Evolutionary conservation across 2,329 filamentous ascomycete genomes (phyloP).

Genomic region (Aspergillus versicolor): DNA sequence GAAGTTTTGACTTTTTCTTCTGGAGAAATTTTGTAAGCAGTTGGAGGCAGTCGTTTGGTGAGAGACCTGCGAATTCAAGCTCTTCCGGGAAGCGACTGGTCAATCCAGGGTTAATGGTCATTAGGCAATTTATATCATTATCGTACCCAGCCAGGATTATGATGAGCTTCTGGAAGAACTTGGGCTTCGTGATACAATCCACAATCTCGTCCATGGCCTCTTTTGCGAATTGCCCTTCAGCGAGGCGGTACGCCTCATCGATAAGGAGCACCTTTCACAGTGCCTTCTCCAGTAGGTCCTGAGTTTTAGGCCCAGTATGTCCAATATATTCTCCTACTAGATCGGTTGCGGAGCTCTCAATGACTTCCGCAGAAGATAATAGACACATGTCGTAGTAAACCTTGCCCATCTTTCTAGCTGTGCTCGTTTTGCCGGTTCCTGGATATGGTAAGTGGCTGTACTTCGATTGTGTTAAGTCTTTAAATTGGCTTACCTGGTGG

Average conservation of each 20-base stretch:
- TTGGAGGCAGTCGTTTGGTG: slow-evolving; percentile 43
- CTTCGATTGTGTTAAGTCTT: neutral
- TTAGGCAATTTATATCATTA: slow-evolving; percentile 62
- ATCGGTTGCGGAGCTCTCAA: slow-evolving; percentile 67
- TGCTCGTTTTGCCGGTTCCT: slow-evolving; percentile 72
- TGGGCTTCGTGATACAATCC: slow-evolving; percentile 55
- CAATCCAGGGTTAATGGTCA: slow-evolving; percentile 62
- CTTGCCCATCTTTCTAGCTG: slow-evolving; percentile 71
- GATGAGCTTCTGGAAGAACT: slow-evolving; percentile 60
- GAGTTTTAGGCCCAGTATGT: slow-evolving; percentile 67
- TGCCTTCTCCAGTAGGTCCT: slow-evolving; percentile 58
- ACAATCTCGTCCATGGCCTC: slow-evolving; percentile 56
- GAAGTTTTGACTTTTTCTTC: slow-evolving; percentile 23
- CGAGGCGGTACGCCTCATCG: slow-evolving; percentile 70
- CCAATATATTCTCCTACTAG: slow-evolving; percentile 68
- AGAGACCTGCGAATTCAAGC: slow-evolving; percentile 55
- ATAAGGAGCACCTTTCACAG: slow-evolving; percentile 69
- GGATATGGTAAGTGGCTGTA: neutral
- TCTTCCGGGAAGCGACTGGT: slow-evolving; percentile 65
- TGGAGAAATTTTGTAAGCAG: slow-evolving; percentile 43
- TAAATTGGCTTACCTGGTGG: slow-evolving; percentile 52
- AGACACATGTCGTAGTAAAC: slow-evolving; percentile 72
- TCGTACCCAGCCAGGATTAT: slow-evolving; percentile 70
- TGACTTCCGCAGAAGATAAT: slow-evolving; percentile 58
- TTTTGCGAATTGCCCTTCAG: slow-evolving; percentile 56